phyloP scores from a whole-genome alignment of 108 stramenopile species.

The Epithemia pelagica region DNA sequence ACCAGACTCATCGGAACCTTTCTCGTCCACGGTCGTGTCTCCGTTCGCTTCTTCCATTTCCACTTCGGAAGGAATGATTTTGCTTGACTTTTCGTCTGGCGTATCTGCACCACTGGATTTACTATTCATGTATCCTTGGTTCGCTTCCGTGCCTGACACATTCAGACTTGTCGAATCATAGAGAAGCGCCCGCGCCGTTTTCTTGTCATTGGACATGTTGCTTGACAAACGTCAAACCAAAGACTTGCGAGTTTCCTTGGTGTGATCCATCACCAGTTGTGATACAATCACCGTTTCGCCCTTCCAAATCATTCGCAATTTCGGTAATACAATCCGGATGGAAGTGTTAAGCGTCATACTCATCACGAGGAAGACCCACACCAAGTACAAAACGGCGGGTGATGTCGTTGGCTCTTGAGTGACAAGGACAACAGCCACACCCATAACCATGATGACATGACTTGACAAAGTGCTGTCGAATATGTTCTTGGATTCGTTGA shows the following conservation, averaged over 20 bases:
- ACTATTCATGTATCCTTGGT: background rate
- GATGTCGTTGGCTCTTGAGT: constrained; percentile 3
- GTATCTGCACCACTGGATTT: background rate
- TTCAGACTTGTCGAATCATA: background rate
- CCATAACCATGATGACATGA: constrained; percentile 4
- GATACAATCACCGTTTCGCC: constrained; percentile 20
- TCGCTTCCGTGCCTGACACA: background rate
- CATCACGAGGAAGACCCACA: constrained; percentile 8
- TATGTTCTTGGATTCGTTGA: constrained; percentile 23
- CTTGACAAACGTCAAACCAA: background rate
- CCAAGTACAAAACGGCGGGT: constrained; percentile 19
- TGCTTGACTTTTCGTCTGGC: background rate
- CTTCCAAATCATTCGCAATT: constrained; percentile 19
- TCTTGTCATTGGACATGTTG: background rate
- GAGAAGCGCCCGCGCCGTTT: background rate
- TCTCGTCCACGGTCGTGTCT: too few species aligned
- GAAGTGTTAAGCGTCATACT: constrained; percentile 11
- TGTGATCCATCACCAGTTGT: constrained; percentile 18
- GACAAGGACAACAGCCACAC: constrained; percentile 7
- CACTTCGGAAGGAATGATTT: background rate
- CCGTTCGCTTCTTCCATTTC: background rate
- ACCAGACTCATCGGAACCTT: too few species aligned
- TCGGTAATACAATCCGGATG: constrained; percentile 14
- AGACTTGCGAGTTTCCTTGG: background rate
- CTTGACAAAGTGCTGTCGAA: constrained; percentile 8